Conservation (phyloP, 805 yeast species). For the Teunomyces funiuensis region DNA sequence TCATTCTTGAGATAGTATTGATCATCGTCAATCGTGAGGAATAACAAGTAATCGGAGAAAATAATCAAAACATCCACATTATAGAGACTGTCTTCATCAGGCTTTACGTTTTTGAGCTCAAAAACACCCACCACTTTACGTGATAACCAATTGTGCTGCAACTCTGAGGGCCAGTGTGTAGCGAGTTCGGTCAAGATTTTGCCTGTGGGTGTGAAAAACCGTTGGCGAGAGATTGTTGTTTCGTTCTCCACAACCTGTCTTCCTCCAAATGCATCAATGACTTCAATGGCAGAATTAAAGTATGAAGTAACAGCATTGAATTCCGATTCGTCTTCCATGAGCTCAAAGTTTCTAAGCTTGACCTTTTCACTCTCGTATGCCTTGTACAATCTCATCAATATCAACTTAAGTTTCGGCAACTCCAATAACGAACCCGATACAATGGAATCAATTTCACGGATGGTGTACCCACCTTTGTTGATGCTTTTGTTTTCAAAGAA, state of each 20-base stretch:
- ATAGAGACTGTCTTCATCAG: slow-evolving; percentile 10
- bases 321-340: slow-evolving; percentile 26
- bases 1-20: slow-evolving; percentile 28
- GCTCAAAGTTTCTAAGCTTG: slow-evolving; percentile 20
- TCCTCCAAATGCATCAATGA: slow-evolving; percentile 83
- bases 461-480: slow-evolving; percentile 29
- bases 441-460: slow-evolving; percentile 39
- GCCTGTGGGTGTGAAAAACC: slow-evolving; percentile 90
- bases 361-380: slow-evolving; percentile 45
- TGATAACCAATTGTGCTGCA: slow-evolving; percentile 86
- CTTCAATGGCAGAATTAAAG: slow-evolving; percentile 55
- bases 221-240: slow-evolving; percentile 28
- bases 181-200: slow-evolving; percentile 84
- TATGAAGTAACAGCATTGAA: slow-evolving; percentile 34
- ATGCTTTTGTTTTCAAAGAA: slow-evolving; percentile 29
- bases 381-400: slow-evolving; percentile 59
- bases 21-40: slow-evolving; percentile 54
- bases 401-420: slow-evolving; percentile 65
- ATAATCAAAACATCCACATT: slow-evolving; percentile 54
- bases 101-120: slow-evolving; percentile 35
- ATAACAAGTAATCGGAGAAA: slow-evolving; percentile 77
- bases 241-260: slow-evolving; percentile 42
- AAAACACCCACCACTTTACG: slow-evolving; percentile 80
- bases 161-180: slow-evolving; percentile 79
- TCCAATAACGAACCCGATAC: slow-evolving; percentile 67